phyloP scores from a whole-genome alignment of 768 basidiomycete genomes.

The Russula emetica region DNA sequence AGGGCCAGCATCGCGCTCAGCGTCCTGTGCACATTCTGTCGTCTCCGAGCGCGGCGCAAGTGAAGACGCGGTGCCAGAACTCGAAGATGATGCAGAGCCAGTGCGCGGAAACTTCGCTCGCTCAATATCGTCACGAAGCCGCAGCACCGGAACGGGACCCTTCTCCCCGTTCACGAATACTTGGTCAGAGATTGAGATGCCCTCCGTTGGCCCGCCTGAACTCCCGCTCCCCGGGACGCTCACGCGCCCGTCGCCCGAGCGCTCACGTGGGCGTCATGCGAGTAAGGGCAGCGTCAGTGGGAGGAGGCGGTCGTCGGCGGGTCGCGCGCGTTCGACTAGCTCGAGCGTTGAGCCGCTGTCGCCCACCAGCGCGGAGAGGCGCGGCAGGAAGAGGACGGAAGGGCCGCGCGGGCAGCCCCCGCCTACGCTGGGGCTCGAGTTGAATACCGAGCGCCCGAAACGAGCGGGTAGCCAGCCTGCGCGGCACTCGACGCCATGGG shows the following conservation, averaged over 20 bases:
- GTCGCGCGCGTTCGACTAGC: conserved; percentile 44
- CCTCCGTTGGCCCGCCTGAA: conserved; percentile 15
- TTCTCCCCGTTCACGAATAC: conserved; percentile 23
- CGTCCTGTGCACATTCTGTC: conserved; percentile 17
- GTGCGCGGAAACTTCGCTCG: conserved; percentile 6
- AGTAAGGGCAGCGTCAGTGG: conserved; percentile 27
- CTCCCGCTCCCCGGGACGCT: conserved; percentile 14
- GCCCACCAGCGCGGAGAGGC: conserved; percentile 34
- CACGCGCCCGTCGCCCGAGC: conserved; percentile 22
- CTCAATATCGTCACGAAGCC: conserved; percentile 21
- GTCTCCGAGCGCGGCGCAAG: conserved; percentile 3
- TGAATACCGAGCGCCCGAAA: not conserved
- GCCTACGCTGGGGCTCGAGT: not conserved
- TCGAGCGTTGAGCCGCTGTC: conserved; percentile 47
- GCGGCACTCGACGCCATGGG: conserved; percentile 20
- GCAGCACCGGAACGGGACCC: conserved; percentile 18
- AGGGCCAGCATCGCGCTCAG: conserved; percentile 13
- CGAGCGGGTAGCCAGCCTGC: conserved; percentile 27
- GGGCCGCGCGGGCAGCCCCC: not conserved
- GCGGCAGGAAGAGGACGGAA: conserved; percentile 12
- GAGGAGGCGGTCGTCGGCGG: conserved; percentile 35
- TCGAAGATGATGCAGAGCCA: conserved; percentile 24
- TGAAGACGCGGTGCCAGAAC: conserved; percentile 25
- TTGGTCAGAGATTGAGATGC: conserved; percentile 24
- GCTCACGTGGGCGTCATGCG: conserved; percentile 18